Percentiles rank a stretch among this genome's conserved stretches.
Conservation (phyloP, 176 grass and related monocot species). For the Triticum urartu region DNA sequence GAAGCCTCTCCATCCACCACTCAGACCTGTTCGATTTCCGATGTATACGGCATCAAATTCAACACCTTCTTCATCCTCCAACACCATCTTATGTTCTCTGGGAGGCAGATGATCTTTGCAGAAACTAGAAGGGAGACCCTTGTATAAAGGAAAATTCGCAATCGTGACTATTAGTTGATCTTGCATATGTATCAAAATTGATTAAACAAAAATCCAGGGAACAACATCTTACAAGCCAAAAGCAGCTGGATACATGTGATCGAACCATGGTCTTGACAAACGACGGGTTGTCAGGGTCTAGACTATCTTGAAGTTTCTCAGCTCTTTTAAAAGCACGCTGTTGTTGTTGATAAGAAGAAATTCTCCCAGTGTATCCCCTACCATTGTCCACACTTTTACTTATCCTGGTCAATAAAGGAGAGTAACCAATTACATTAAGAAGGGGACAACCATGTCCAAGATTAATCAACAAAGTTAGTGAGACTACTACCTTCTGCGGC, state of each 20-base stretch:
- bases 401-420: slow-evolving; percentile 46
- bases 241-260: slow-evolving; percentile 92
- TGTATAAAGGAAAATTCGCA: not conserved
- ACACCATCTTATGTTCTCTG: slow-evolving; percentile 73
- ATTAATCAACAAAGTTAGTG: not conserved
- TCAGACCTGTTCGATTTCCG: slow-evolving; percentile 73
- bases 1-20: slow-evolving; percentile 96
- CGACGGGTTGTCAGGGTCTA: slow-evolving; percentile 60
- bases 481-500: slow-evolving; percentile 57
- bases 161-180: not conserved
- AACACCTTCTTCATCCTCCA: slow-evolving; percentile 81
- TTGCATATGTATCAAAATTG: not conserved
- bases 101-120: slow-evolving; percentile 79
- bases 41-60: slow-evolving; percentile 87
- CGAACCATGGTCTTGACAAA: slow-evolving; percentile 97
- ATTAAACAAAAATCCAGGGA: slow-evolving; percentile 1
- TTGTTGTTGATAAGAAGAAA: slow-evolving; percentile 74
- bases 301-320: slow-evolving; percentile 58
- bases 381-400: slow-evolving; percentile 51
- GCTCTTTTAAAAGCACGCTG: slow-evolving; percentile 66
- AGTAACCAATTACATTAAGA: slow-evolving; percentile 2
- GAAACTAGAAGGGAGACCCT: slow-evolving; percentile 80
- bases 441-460: not conserved
- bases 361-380: slow-evolving; percentile 81
- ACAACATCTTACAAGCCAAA: slow-evolving; percentile 88